These are phyloP conservation scores for Puccinia polysora DNA, from an alignment of 1,284 basidiomycete species.

Conservation along the genomic window DNA sequence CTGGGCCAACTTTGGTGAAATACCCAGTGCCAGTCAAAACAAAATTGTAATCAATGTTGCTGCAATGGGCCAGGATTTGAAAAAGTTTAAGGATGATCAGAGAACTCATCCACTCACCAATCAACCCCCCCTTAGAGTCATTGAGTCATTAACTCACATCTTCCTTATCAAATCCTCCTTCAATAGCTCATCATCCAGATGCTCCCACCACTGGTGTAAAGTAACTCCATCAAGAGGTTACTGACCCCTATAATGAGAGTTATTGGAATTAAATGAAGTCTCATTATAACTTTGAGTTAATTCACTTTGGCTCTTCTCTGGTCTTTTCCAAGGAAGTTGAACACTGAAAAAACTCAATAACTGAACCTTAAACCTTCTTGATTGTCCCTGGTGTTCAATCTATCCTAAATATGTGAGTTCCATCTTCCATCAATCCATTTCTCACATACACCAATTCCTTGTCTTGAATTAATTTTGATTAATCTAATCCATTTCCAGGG, in stretches of 20 bases:
- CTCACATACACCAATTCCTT: no score
- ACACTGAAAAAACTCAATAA: no score
- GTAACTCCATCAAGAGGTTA: slow-evolving; percentile 62
- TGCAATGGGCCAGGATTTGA: slow-evolving; percentile 59
- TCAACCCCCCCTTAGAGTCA: no score
- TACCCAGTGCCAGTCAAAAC: slow-evolving; percentile 68
- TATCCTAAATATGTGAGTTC: slow-evolving; percentile 61
- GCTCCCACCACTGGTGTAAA: slow-evolving; percentile 88
- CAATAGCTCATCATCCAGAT: no score
- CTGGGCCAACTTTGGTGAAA: slow-evolving; percentile 54
- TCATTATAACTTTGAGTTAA: slow-evolving; percentile 82
- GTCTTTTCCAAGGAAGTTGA: background rate
- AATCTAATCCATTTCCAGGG: slow-evolving; percentile 55
- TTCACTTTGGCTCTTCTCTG: slow-evolving; percentile 51
- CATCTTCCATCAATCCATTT: no score
- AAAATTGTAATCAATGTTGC: slow-evolving; percentile 61
- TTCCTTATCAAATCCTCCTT: slow-evolving; percentile 46
- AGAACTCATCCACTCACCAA: no score
- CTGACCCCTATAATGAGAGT: slow-evolving; percentile 77
- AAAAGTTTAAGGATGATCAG: no score
- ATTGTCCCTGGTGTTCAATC: slow-evolving; percentile 85
- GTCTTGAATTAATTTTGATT: no score
- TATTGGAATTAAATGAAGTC: slow-evolving; percentile 73
- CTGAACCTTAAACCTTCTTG: slow-evolving; percentile 63
- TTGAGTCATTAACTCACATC: background rate